phyloP scores from a whole-genome alignment of 1,284 basidiomycete genomes.

The Ceratobasidium sp. region DNA sequence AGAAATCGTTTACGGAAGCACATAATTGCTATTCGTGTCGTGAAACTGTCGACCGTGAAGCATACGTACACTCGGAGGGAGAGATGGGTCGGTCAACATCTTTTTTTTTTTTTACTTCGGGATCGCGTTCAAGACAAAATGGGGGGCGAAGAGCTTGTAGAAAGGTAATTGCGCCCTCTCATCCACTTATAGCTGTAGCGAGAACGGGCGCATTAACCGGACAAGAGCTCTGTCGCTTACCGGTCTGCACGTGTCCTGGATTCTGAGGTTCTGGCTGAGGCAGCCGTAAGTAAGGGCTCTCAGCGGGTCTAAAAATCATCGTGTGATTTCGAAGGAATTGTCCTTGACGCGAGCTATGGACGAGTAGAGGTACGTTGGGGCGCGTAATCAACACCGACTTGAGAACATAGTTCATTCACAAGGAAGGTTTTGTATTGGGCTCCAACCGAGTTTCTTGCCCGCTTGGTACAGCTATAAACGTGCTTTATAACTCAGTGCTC shows the following conservation, averaged over 20 bases:
- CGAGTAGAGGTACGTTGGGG: too few species aligned
- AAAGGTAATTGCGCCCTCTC: not conserved
- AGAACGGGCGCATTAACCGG: slow-evolving; percentile 6
- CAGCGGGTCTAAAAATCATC: too few species aligned
- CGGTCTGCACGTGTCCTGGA: not conserved
- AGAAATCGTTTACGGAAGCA: slow-evolving; percentile 7
- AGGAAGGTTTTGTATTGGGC: too few species aligned
- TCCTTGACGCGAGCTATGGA: too few species aligned
- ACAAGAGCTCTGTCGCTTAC: not conserved
- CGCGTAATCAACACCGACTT: too few species aligned
- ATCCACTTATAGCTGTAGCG: not conserved
- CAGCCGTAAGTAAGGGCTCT: too few species aligned
- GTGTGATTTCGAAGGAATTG: too few species aligned
- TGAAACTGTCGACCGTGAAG: slow-evolving; percentile 39
- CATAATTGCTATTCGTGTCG: slow-evolving; percentile 29
- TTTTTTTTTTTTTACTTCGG: not conserved
- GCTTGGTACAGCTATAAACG: too few species aligned
- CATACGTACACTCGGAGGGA: slow-evolving; percentile 5
- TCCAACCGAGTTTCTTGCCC: not conserved
- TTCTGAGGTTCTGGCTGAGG: too few species aligned
- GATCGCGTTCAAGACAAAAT: not conserved
- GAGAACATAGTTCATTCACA: too few species aligned
- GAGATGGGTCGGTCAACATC: not conserved
- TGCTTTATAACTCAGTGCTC: too few species aligned
- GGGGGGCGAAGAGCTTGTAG: not conserved